Evolutionary conservation across 1,284 basidiomycete species (phyloP), one percentile per base, ranked within the genome.

Genomic region (Ganoderma multipileum): DNA sequence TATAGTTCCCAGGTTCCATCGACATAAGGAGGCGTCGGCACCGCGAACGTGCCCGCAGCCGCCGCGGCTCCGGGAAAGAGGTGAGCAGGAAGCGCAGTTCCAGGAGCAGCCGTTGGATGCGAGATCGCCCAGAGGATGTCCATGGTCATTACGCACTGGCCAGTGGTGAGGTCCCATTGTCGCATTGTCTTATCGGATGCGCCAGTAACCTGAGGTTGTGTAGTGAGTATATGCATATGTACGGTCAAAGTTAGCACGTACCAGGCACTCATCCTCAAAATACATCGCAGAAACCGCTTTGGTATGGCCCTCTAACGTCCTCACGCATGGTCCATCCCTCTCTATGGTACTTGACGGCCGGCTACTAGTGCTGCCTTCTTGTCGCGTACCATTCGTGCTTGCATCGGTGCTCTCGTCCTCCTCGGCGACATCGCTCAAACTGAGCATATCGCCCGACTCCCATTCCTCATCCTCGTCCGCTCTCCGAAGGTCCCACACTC

Each of bases 71-170:
- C 86, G 36, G 87, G 80, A 78, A 92, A 89, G 65, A 85, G 72
- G 73, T 83, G 82, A 70, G 76, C 84, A 39, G 83, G 81, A 68
- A 83, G 78, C 65, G 80, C 79, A 44, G 76, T 79, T 33, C 83
- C 80, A 71, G 87, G 75, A 14, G 79, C 77, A 2, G 85, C 79
- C n/a, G 86, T 81, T 11, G 96, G 92, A 82, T 99, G 97, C 20
- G 95, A 95, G 75, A 99, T 98, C 3, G 97, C 97, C 98, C 98
- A 99, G 23, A 99, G 89, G 70, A 99, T 98, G 81, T 99, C 98
- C 98, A 99, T 99, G 14, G 97, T 98, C 84, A 98, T 91, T 62
- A 99, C 92, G 79, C 97, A 99, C 84, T 99, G 97, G 5, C 97
- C 97, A 0, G 97, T 99, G 50, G 90, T 90, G 66, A 99, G 89